phyloP scores from a whole-genome alignment of 352 stramenopile genomes.

The Phytopythium cucurbitacearum region DNA sequence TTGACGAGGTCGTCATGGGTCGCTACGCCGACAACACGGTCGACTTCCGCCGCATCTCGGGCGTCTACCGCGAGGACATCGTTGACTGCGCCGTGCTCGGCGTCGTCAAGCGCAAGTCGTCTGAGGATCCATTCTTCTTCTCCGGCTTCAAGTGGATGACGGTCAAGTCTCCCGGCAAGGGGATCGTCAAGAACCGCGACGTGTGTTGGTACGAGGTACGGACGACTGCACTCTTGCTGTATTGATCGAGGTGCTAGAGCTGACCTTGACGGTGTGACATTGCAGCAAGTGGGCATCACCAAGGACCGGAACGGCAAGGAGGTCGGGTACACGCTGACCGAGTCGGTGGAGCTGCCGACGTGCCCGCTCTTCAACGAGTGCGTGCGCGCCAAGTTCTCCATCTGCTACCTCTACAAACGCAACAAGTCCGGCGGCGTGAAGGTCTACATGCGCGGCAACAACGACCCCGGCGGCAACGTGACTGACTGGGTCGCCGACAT shows the following conservation, averaged over 20 bases:
- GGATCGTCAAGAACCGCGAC: conserved; percentile 74
- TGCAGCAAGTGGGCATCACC: conserved; percentile 52
- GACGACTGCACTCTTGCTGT: not conserved
- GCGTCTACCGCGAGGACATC: conserved; percentile 71
- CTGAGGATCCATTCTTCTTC: conserved; percentile 57
- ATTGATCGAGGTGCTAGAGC: not conserved
- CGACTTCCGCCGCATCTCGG: conserved; percentile 64
- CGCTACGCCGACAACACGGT: conserved; percentile 71
- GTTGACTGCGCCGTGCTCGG: conserved; percentile 73
- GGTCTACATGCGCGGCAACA: conserved; percentile 75
- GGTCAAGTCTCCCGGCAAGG: conserved; percentile 59
- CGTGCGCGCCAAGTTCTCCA: conserved; percentile 62
- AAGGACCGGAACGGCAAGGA: conserved; percentile 70
- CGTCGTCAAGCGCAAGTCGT: conserved; percentile 47
- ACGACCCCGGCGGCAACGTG: conserved; percentile 63
- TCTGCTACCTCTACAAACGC: conserved; percentile 71
- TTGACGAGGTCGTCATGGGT: conserved; percentile 74
- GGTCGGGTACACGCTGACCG: conserved; percentile 73
- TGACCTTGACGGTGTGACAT: not conserved
- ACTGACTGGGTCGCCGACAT: conserved; percentile 67
- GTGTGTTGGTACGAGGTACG: conserved; percentile 68
- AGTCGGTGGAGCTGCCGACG: conserved; percentile 66
- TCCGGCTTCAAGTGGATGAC: conserved; percentile 85
- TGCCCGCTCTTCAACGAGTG: conserved; percentile 65
- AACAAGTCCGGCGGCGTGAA: conserved; percentile 74